Base-by-base conservation (phyloP, 2,329 filamentous ascomycete genomes). In the Trichoderma oligosporum region DNA sequence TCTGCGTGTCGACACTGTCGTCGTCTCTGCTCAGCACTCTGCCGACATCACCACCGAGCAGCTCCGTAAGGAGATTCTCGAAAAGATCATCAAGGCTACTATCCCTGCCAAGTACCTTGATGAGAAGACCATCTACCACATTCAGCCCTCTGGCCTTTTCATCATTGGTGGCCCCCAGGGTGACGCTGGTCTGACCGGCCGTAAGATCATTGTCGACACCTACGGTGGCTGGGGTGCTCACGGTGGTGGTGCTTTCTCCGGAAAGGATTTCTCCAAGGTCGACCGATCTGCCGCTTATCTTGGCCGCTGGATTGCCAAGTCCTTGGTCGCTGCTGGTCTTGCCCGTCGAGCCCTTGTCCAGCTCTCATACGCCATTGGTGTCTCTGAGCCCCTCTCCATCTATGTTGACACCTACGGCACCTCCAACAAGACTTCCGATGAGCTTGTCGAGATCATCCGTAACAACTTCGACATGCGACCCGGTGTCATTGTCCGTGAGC, bases 251-350 rank as follows among this genome's bases (percentile, higher is more conserved):
- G 94, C 94, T 76, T 99, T 99, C 89, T 97, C 94, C 70, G 94
- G 94, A 72, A 99, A 99, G 88, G 94, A 99, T 78, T 99, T 97
- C 86, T 97, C 91, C 84, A 99, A 99, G 86, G 94, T 99, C 78
- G 94, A 99, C 75, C 90, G 94, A 70, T 97, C 94, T 54, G 94
- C 94, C 66, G 94, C 94, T 71, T 99, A 99, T 81, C 86, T 97
- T 67, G 92, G 84, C 67, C 91, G 94, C 75, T 99, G 94, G 94
- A 92, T 99, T 76, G 94, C 94, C 80, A 99, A 99, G 85, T 99
- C 94, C 39, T 85, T 99, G 64, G 90, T 99, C 67, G 79, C 86
- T 70, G 89, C 93, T 68, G 87, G 88, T 69, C 88, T 99, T 62
- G 89, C 89, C 70, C 92, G 94, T 71, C 92, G 94, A 76, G 89